Percentiles rank a stretch among this genome's conserved stretches.
Conservation (phyloP, 352 stramenopile genomes). For the Peronospora tabacina region DNA sequence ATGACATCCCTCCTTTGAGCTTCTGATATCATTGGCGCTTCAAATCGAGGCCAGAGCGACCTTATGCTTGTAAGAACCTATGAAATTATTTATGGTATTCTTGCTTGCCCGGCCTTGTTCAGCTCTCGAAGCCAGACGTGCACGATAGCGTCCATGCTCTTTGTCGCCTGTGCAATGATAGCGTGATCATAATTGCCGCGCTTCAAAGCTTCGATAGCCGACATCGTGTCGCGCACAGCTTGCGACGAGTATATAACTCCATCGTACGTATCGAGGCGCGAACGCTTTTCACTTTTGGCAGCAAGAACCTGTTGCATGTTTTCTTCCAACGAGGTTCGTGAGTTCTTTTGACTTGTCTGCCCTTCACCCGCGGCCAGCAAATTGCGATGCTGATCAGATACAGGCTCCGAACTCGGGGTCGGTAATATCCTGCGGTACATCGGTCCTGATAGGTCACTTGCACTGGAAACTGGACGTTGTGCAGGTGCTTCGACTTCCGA, state of each 20-base stretch:
- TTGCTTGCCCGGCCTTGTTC: conserved; percentile 7
- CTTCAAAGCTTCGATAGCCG: conserved; percentile 13
- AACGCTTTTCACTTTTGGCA: not conserved
- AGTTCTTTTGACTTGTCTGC: not conserved
- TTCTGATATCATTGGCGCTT: too few species aligned
- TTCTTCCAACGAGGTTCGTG: not conserved
- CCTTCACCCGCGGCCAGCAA: not conserved
- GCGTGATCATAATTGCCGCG: conserved; percentile 9
- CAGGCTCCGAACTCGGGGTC: not conserved
- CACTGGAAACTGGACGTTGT: not conserved
- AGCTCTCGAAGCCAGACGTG: conserved; percentile 17
- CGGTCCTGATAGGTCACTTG: not conserved
- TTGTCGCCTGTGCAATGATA: conserved; percentile 10
- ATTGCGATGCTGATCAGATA: not conserved
- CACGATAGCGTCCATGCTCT: conserved; percentile 13
- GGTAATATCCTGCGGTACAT: not conserved
- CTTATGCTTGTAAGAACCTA: too few species aligned
- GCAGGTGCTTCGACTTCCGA: not conserved
- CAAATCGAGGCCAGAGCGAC: too few species aligned
- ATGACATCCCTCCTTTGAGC: too few species aligned
- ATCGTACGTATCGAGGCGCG: conserved; percentile 7
- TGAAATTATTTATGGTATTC: not conserved
- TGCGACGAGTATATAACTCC: conserved; percentile 16
- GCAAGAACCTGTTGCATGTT: conserved; percentile 4
- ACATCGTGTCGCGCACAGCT: conserved; percentile 17